Percentiles rank a stretch among this genome's conserved stretches.
Evolutionary conservation across 78 protist species (phyloP).

Genomic region (Isochrysis galbana): DNA sequence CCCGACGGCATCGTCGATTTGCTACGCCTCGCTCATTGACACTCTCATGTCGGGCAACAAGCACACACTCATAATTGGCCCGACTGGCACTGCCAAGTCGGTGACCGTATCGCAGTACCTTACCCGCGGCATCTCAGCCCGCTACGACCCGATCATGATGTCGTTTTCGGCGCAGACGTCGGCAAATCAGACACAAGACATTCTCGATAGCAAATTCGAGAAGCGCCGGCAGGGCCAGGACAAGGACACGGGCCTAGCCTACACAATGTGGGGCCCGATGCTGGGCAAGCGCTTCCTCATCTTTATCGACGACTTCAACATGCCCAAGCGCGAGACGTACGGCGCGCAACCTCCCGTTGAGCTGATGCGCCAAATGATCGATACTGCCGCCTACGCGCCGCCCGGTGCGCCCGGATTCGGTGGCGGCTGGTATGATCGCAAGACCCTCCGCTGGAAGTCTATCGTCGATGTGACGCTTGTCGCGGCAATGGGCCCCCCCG

Average conservation of each 20-base stretch:
- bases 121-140: neutral
- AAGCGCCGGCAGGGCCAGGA: constrained; percentile 43
- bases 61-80: constrained; percentile 75
- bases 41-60: constrained; percentile 33
- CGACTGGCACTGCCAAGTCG: constrained; percentile 89
- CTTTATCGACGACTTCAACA: constrained; percentile 89
- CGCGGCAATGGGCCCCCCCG: constrained; percentile 86
- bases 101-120: constrained; percentile 60
- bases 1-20: constrained; percentile 85
- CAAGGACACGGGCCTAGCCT: neutral
- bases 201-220: constrained; percentile 61
- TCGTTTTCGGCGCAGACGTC: constrained; percentile 70
- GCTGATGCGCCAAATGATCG: constrained; percentile 68
- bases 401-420: too few species aligned
- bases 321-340: constrained; percentile 81
- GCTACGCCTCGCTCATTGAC: constrained; percentile 65
- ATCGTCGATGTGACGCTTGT: constrained; percentile 41
- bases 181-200: constrained; percentile 58
- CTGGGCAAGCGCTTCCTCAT: constrained; percentile 56
- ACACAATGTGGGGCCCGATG: constrained; percentile 61
- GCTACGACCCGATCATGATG: constrained; percentile 42
- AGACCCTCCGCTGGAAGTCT: neutral
- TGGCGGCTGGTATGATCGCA: constrained; percentile 67
- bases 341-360: constrained; percentile 89
- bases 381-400: too few species aligned